phyloP scores from a whole-genome alignment of 2,329 filamentous ascomycete species.

The Juglanconis juglandina region DNA sequence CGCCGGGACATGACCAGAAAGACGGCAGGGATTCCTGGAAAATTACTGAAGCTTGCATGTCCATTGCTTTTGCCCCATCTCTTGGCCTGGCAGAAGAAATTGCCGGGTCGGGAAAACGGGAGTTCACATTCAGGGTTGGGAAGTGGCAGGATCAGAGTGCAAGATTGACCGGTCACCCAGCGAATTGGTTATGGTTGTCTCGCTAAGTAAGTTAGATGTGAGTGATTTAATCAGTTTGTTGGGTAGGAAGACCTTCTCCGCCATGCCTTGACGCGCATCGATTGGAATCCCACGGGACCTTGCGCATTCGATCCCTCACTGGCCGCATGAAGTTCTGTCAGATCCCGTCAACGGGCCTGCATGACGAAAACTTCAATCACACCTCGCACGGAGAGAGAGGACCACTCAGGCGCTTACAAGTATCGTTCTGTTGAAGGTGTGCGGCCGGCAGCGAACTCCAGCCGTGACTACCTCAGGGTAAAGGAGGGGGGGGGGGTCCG shows the following conservation, averaged over 20 bases:
- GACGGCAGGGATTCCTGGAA: not conserved
- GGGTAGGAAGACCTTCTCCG: too few relatives aligned
- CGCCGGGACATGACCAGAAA: too few relatives aligned
- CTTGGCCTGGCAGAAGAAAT: not conserved
- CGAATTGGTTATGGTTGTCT: not conserved
- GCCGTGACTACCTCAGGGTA: too few relatives aligned
- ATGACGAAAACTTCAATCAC: not conserved
- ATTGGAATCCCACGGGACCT: too few relatives aligned
- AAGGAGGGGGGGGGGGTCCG: too few relatives aligned
- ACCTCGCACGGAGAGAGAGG: not conserved
- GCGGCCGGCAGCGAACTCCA: too few relatives aligned
- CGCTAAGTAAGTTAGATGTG: not conserved
- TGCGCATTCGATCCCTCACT: conserved; percentile 10
- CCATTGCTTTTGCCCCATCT: not conserved
- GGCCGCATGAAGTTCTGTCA: conserved; percentile 11
- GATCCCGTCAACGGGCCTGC: conserved; percentile 1
- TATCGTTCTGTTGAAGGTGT: too few relatives aligned
- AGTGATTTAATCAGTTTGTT: too few relatives aligned
- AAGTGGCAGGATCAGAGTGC: not conserved
- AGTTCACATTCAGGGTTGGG: not conserved
- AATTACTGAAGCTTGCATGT: not conserved
- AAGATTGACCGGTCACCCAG: not conserved
- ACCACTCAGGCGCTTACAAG: too few relatives aligned
- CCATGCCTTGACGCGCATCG: too few relatives aligned
- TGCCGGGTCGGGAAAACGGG: conserved; percentile 1